Conservation (phyloP, 495 filamentous ascomycete genomes). For the Neurospora discreta region DNA sequence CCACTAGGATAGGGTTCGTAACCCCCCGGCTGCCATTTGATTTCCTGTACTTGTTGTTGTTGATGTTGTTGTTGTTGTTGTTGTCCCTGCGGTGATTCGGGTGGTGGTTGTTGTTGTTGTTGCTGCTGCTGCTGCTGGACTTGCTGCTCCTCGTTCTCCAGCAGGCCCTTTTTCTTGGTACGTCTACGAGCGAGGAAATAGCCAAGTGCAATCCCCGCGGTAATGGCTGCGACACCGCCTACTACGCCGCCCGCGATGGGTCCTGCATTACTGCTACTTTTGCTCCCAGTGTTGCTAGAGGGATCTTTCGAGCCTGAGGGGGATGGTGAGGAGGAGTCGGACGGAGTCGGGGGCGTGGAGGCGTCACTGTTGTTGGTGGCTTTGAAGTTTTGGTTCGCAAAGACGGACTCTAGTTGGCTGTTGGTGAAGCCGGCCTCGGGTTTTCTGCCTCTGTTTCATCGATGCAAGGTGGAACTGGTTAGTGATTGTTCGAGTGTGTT, state of each 20-base stretch:
- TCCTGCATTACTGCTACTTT: neutral
- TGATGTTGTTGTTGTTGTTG: neutral
- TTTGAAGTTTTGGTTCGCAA: neutral
- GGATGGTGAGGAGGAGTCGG: neutral
- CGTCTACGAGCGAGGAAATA: neutral
- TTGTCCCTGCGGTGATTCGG: neutral
- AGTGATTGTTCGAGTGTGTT: neutral
- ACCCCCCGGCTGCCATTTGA: neutral
- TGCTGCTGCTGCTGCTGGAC: too few relatives aligned
- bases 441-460: neutral
- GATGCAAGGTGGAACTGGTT: neutral
- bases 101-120: too few relatives aligned
- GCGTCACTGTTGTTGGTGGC: neutral
- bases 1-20: neutral
- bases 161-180: neutral
- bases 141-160: neutral
- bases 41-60: neutral
- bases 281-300: neutral
- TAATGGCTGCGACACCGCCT: slow-evolving; percentile 7
- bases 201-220: neutral
- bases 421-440: neutral
- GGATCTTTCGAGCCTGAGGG: neutral
- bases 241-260: slow-evolving; percentile 9
- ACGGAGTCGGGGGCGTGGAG: neutral
- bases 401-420: neutral